Conservation (phyloP, 768 basidiomycete species). For the Termitomyces sp. region DNA sequence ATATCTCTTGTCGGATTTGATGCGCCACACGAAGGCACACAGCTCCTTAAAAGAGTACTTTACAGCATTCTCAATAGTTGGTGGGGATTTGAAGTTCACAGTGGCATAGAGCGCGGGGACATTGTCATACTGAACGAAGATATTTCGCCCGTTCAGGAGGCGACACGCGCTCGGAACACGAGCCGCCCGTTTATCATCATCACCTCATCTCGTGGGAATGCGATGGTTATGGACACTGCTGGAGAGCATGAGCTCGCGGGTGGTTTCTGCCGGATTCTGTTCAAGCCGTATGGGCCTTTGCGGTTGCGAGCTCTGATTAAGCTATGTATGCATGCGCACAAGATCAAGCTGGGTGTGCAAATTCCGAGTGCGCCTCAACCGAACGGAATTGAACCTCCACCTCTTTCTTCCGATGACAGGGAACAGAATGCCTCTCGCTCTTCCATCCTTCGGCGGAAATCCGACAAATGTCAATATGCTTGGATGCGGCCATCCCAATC, state of each 20-base stretch:
- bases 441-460: slow-evolving; percentile 37
- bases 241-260: slow-evolving; percentile 75
- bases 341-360: slow-evolving; percentile 34
- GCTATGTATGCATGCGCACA: slow-evolving; percentile 54
- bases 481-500: slow-evolving; percentile 13
- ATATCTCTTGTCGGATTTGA: slow-evolving; percentile 77
- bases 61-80: slow-evolving; percentile 64
- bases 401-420: slow-evolving; percentile 2
- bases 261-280: slow-evolving; percentile 84
- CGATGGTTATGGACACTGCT: slow-evolving; percentile 56
- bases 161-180: slow-evolving; percentile 55
- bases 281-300: slow-evolving; percentile 86
- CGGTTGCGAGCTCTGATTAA: slow-evolving; percentile 66
- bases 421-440: slow-evolving; percentile 1
- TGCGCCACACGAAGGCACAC: slow-evolving; percentile 55
- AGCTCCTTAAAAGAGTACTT: slow-evolving; percentile 62
- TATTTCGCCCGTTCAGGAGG: slow-evolving; percentile 47
- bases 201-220: slow-evolving; percentile 51
- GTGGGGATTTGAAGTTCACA: slow-evolving; percentile 67
- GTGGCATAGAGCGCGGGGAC: slow-evolving; percentile 47
- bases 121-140: slow-evolving; percentile 85
- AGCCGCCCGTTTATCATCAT: slow-evolving; percentile 45
- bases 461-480: slow-evolving; percentile 38
- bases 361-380: slow-evolving; percentile 9
- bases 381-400: not conserved